Evolutionary conservation across 148 eudicot species (phyloP).

Genomic region (Vaccinium myrtillus): DNA sequence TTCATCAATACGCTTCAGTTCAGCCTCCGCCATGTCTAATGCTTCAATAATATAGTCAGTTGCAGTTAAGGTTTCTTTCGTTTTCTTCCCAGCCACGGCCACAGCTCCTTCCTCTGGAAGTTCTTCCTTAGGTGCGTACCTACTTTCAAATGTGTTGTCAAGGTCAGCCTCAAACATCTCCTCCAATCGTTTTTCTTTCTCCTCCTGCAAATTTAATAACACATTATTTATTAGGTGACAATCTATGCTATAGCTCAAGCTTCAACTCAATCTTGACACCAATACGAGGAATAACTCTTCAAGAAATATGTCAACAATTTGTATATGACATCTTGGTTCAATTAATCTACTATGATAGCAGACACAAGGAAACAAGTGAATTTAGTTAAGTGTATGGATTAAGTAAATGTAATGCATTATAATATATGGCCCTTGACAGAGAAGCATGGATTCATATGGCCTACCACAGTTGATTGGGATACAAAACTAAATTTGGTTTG

Average conservation of each 20-base stretch:
- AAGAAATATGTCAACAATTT: not conserved
- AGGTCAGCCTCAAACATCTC: constrained; percentile 87
- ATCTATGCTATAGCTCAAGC: not conserved
- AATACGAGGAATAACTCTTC: not conserved
- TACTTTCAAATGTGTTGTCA: constrained; percentile 65
- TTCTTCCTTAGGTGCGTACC: constrained; percentile 70
- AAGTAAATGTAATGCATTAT: not conserved
- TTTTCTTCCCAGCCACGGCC: constrained; percentile 88
- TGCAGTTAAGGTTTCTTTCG: constrained; percentile 76
- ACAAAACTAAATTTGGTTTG: not conserved
- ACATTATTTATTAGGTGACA: not conserved
- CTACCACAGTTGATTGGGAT: not conserved
- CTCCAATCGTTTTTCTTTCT: constrained; percentile 91
- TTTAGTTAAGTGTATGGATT: not conserved
- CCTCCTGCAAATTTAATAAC: constrained; percentile 61
- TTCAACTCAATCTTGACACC: constrained; percentile 9
- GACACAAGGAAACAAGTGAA: not conserved
- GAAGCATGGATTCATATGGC: not conserved
- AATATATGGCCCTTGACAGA: not conserved
- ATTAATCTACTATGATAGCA: not conserved
- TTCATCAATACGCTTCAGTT: constrained; percentile 70
- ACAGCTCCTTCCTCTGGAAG: constrained; percentile 95
- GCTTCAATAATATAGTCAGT: constrained; percentile 91
- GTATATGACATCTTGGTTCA: not conserved
- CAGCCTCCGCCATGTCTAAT: constrained; percentile 85